Evolutionary conservation across 176 grass and related monocot species (phyloP).

Genomic region (Bothriochloa decipiens): DNA sequence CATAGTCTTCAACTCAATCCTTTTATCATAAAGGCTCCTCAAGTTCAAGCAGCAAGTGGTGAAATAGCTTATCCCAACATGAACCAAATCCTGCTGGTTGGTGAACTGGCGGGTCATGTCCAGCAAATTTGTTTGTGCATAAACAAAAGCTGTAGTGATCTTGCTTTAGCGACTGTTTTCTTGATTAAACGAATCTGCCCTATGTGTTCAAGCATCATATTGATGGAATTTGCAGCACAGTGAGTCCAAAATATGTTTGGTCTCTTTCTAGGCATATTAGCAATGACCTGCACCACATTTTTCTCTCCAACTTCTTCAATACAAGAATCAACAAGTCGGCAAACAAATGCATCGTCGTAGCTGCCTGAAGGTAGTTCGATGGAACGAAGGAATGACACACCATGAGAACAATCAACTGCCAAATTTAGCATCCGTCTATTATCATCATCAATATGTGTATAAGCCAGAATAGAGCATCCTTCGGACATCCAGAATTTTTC

Average conservation of each 20-base stretch:
- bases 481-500: constrained; percentile 1
- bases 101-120: constrained; percentile 23
- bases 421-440: background rate
- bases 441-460: background rate
- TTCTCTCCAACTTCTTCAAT: constrained; percentile 37
- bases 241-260: constrained; percentile 22
- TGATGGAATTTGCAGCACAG: background rate
- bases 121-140: background rate
- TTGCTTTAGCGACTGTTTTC: constrained; percentile 25
- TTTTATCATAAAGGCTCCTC: constrained; percentile 34
- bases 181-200: constrained; percentile 21
- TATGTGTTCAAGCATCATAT: constrained; percentile 33
- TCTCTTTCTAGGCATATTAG: constrained; percentile 5
- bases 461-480: constrained; percentile 34
- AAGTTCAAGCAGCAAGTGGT: constrained; percentile 33
- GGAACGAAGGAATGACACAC: constrained; percentile 20
- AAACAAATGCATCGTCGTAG: background rate
- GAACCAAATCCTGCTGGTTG: constrained; percentile 28
- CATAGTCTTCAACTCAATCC: constrained; percentile 37
- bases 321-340: constrained; percentile 26
- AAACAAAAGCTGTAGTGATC: constrained; percentile 37
- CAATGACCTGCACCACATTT: constrained; percentile 25
- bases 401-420: background rate
- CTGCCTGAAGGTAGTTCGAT: background rate
- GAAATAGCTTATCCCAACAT: constrained; percentile 5